Evolutionary conservation across 139 green algal genomes (phyloP).

Genomic region (Micractinium sp.): DNA sequence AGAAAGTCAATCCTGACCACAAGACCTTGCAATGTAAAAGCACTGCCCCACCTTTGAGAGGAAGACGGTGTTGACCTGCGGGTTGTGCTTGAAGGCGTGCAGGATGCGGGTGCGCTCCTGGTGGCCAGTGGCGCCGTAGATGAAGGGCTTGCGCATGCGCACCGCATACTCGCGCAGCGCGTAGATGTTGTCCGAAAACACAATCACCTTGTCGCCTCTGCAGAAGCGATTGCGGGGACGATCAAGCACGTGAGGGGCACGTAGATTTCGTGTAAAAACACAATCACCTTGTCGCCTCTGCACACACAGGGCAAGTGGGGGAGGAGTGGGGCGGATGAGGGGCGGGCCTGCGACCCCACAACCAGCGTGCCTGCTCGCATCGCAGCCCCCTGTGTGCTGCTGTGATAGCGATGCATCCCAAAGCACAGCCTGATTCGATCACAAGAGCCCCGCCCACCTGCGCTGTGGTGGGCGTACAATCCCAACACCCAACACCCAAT

Average conservation of each 20-base stretch:
- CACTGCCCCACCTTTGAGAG: constrained; percentile 89
- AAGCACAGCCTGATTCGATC: too few relatives aligned
- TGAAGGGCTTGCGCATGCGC: constrained; percentile 87
- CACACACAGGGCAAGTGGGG: too few relatives aligned
- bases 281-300: too few relatives aligned
- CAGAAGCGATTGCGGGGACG: background rate
- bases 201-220: constrained; percentile 90
- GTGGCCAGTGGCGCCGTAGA: constrained; percentile 94
- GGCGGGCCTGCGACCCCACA: too few relatives aligned
- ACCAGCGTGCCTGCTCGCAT: too few relatives aligned
- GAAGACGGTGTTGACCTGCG: constrained; percentile 97
- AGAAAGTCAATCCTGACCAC: background rate
- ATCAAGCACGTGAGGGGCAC: background rate
- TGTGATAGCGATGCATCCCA: too few relatives aligned
- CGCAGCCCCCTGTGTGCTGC: too few relatives aligned
- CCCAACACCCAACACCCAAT: too few relatives aligned
- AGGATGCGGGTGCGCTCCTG: constrained; percentile 93
- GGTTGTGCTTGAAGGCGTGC: constrained; percentile 92
- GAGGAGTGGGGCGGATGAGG: too few relatives aligned
- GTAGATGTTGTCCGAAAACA: constrained; percentile 99
- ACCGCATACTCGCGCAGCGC: constrained; percentile 94
- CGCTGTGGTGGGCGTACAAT: too few relatives aligned
- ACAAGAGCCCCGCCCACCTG: too few relatives aligned
- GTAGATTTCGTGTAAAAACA: background rate
- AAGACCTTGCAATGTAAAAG: background rate